Evolutionary conservation across 805 yeast species (phyloP).

Genomic region (Starmerella floris): DNA sequence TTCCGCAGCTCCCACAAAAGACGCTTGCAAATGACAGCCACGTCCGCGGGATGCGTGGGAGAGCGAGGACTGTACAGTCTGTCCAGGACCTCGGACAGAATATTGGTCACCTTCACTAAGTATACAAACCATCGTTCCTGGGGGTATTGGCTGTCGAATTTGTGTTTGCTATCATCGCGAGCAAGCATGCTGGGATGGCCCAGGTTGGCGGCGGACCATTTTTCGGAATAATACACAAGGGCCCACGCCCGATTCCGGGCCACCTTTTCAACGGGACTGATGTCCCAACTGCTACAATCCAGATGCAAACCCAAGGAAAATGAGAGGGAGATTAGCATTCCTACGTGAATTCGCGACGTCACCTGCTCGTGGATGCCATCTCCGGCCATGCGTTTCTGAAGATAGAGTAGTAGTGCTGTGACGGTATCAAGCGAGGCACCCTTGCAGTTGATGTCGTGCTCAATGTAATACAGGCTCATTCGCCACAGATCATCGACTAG

Average conservation of each 20-base stretch:
- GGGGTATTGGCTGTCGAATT: conserved; percentile 16
- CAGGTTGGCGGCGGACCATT: conserved; percentile 27
- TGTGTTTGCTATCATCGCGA: not conserved
- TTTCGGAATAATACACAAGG: conserved; percentile 27
- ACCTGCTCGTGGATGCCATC: conserved; percentile 26
- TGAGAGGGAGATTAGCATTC: conserved; percentile 24
- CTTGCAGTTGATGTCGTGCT: conserved; percentile 22
- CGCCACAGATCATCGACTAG: conserved; percentile 22
- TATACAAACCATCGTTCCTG: conserved; percentile 25
- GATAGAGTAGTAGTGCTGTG: conserved; percentile 25
- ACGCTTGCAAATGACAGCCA: conserved; percentile 6
- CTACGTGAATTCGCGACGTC: conserved; percentile 20
- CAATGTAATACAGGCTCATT: conserved; percentile 22
- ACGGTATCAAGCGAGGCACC: conserved; percentile 25
- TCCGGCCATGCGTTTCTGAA: conserved; percentile 24
- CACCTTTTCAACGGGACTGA: conserved; percentile 25
- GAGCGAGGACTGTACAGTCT: conserved; percentile 18
- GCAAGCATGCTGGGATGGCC: conserved; percentile 25
- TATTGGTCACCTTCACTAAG: conserved; percentile 21
- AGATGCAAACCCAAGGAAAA: conserved; percentile 27
- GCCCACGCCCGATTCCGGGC: conserved; percentile 28
- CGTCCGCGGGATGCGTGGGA: conserved; percentile 11
- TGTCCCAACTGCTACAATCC: conserved; percentile 28
- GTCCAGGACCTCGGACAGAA: conserved; percentile 22
- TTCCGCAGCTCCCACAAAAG: conserved; percentile 16